Conservation (phyloP, 2,329 filamentous ascomycete genomes). For the Trichoderma aggressivum region DNA sequence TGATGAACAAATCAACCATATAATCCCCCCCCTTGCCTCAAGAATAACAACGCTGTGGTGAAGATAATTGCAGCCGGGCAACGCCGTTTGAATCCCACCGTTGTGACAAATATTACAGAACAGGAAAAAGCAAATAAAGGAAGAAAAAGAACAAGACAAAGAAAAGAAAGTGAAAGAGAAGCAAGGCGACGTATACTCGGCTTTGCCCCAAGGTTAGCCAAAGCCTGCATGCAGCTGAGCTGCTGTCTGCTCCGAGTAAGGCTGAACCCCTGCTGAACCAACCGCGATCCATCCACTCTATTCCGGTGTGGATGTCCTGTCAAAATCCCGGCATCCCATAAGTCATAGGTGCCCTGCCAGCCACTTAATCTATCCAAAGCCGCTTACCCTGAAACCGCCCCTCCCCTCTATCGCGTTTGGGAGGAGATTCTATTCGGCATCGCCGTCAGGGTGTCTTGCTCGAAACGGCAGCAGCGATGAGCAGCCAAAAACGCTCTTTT, state of each 20-base stretch:
- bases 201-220: not conserved
- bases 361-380: conserved; percentile 18
- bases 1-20: not conserved
- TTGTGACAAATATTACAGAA: not conserved
- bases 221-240: not conserved
- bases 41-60: conserved; percentile 5
- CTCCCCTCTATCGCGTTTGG: conserved; percentile 1
- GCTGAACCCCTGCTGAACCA: not conserved
- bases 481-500: not conserved
- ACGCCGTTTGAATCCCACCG: conserved; percentile 12
- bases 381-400: not conserved
- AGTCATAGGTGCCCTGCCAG: not conserved
- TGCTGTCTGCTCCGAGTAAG: not conserved
- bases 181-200: not conserved
- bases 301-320: conserved; percentile 1
- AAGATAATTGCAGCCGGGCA: conserved; percentile 11
- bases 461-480: not conserved
- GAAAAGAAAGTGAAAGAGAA: not conserved
- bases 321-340: not conserved
- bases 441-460: not conserved
- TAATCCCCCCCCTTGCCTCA: not conserved
- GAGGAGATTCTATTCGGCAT: not conserved
- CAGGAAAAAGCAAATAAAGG: not conserved
- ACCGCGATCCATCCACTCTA: conserved; percentile 14
- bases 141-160: not conserved